Evolutionary conservation across 495 filamentous ascomycete genomes (phyloP).

Genomic region (Annulohypoxylon maeteangense): DNA sequence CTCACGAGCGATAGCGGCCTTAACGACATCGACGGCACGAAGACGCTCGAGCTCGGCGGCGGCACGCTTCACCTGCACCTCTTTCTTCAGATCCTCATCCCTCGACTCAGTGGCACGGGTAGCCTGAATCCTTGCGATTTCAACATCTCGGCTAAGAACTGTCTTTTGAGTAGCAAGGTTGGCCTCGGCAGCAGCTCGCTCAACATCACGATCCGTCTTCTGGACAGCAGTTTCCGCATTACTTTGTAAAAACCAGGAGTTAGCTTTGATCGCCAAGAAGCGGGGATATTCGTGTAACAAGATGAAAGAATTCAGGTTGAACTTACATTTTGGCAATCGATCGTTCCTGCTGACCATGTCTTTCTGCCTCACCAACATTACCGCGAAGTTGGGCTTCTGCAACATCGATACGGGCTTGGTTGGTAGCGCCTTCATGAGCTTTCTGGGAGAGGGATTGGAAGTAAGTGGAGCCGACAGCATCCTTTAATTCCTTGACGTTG

Average conservation of each 20-base stretch:
- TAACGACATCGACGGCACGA: conserved; percentile 78
- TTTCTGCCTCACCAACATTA: conserved; percentile 81
- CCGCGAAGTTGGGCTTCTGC: conserved; percentile 81
- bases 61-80: conserved; percentile 78
- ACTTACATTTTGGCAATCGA: conserved; percentile 77
- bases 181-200: conserved; percentile 81
- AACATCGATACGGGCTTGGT: conserved; percentile 81
- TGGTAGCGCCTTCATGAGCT: conserved; percentile 83
- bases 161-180: conserved; percentile 75
- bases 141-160: conserved; percentile 73
- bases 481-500: conserved; percentile 86
- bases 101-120: conserved; percentile 73
- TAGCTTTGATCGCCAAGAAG: not conserved
- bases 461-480: conserved; percentile 79
- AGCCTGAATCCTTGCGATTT: conserved; percentile 76
- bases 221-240: conserved; percentile 82
- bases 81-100: conserved; percentile 80
- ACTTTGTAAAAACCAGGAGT: conserved; percentile 10
- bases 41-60: conserved; percentile 81
- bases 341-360: conserved; percentile 78
- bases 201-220: conserved; percentile 82
- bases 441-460: conserved; percentile 82
- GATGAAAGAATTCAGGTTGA: not conserved
- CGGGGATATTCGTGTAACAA: not conserved
- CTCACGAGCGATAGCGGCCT: conserved; percentile 78